Base-by-base conservation (phyloP, 176 grass and related monocot species). In the Cenchrus americanus region DNA sequence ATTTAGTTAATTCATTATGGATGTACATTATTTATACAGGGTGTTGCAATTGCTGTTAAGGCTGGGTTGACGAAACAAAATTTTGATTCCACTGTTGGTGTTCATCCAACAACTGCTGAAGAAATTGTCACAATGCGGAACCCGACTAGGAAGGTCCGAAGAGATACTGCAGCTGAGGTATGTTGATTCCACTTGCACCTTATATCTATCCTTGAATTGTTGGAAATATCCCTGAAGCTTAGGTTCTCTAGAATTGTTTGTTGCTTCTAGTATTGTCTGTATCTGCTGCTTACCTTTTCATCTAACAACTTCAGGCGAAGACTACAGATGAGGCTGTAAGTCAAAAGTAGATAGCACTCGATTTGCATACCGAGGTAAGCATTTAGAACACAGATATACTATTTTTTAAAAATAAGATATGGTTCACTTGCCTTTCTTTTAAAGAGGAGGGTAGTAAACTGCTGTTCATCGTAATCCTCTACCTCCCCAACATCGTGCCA, bases 1-100 rank as follows among this genome's bases (percentile, higher is more conserved):
- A 13, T 81, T 54, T 24, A 61, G 27, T 51, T 80, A 54, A 62
- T 44, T 50, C 55, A 41, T 81, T 71, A 40, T 62, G 76, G 12
- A 68, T 23, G 34, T 69, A 70, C 41, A 58, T 52, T 83, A 47
- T 78, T 49, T 72, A 49, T 58, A 26, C 84, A 97, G 89, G 87
- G 84, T 21, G 73, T 93, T 87, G 91, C 87, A 48, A 91, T 97
- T 88, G 91, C 94, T 80, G 94, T 97, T 50, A 97, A 91, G 82
- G 94, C 91, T 80, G 91, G 88, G 50, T 77, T 97, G 34, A 97
- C 81, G 17, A 97, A 97, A 76, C 89, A 85, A 65, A 82, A 89
- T 58, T 97, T 97, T 86, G 94, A 97, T 89, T 47, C 86, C 42
- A 97, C 91, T 24, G 62, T 97, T 70, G 88, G 91, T 68, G 78